Evolutionary conservation across 176 grass and related monocot genomes (phyloP), one percentile per base, ranked within the genome.

Genomic region (Cenchrus americanus): DNA sequence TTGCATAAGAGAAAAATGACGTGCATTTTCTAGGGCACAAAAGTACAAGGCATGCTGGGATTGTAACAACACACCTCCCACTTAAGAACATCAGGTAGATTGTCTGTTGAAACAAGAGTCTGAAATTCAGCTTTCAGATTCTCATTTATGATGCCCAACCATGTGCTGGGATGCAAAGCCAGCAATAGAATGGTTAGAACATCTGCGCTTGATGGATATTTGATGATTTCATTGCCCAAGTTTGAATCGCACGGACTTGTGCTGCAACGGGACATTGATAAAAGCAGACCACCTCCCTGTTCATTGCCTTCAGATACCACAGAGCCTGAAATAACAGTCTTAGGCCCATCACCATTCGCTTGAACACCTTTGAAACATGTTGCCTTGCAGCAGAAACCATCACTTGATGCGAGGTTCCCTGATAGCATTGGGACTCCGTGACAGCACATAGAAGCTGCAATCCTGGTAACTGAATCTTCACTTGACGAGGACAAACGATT

Each of bases 111-210:
- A 83, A 94, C 66, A 65, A 94, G 89, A 80, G 42, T 65, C 84
- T 84, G 86, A 77, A 98, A 80, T 93, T 98, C 88, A 62, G 76
- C 83, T 70, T 88, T 76, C 41, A 94, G n/a, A 2, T 49, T 81
- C 55, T 81, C 70, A 26, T 89, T 76, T 69, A 76, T 84, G 61
- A 91, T 88, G 84, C 75, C 32, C 26, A 74, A 64, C 87, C 92
- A 98, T 52, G 85, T 90, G 51, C 11, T 44, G 11, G 90, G 86
- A 46, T 90, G 90, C 71, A 98, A 89, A 84, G 91, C 84, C 66
- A 98, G 83, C 22, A 98, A 50, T 54, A 98, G 81, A 87, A 98
- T 86, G 47, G 85, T 91, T 72, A 95, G 24, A 79, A 86, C 63
- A 91, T 92, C 92, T 82, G 21, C 30, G 18, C 43, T 89, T 58